Evolutionary conservation across 2,329 filamentous ascomycete species (phyloP), one percentile per base, ranked within the genome.

Genomic region (Monascus ruber): DNA sequence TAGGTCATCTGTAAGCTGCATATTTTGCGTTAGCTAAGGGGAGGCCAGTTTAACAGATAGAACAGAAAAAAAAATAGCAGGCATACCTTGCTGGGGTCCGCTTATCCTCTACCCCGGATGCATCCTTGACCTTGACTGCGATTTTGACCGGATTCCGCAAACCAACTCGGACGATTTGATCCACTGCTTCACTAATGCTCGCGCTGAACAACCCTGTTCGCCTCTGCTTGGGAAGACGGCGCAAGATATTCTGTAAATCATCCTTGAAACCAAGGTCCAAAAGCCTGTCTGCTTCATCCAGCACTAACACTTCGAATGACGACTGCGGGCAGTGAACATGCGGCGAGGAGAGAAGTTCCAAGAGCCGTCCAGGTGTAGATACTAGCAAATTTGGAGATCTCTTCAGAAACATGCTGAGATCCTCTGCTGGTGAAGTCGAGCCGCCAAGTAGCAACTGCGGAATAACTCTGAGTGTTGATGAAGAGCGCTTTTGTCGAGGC

Each of bases 111-210:
- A 76, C 75, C 17, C 83, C 85, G 17, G 68, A 76, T 68, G 63
- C 78, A 56, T 77, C 79, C 63, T 88, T 91, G 38, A 98, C 91
- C 52, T 89, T 91, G 37, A 96, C 91, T 7, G 85, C 82, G 44
- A 98, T 86, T 55, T 93, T 93, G 52, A 95, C 88, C 0, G 91
- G 91, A 61, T 98, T 96, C 31, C 91, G 76, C 47, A 96, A 68
- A 17, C 91, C 91, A 5, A 95, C 86, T 29, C 88, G 77, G 38
- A 98, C 87, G 39, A 98, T 83, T 57, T 95, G 85, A 46, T 88
- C 81, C 1, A 98, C 85, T 1, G 91, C 91, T 56, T 96, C 91
- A 51, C 83, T 91, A n/a, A 98, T 84, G 53, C 84, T 93, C 8
- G 91, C 91, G 54, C 86, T 94, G 64, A 96, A 98, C 0, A 98